A percentile compares a stretch with the other conserved stretches of the same genome.
These are phyloP conservation scores for Draba incana DNA, from an alignment of 345 rosid species.

Conservation along the genomic window DNA sequence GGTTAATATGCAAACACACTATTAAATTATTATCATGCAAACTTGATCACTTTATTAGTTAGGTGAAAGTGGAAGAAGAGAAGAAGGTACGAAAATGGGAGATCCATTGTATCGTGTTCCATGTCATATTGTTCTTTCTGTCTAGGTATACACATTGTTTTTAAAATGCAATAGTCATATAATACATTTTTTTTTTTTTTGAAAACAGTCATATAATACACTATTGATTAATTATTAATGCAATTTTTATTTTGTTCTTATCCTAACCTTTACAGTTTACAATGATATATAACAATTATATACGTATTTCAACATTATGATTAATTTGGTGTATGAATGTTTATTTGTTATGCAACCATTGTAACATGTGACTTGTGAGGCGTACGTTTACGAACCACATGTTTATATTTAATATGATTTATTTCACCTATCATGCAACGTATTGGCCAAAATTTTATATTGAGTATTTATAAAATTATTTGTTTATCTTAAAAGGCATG, in stretches of 20 bases:
- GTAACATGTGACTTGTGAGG: conserved; percentile 40
- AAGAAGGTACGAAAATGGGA: conserved; percentile 33
- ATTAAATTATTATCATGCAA: not conserved
- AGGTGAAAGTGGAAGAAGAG: conserved; percentile 34
- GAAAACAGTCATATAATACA: not conserved
- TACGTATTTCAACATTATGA: conserved; percentile 35
- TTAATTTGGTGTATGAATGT: conserved; percentile 38
- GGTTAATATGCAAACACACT: not conserved
- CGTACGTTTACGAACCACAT: conserved; percentile 38
- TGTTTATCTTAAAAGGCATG: conserved; percentile 7
- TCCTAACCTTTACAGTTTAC: conserved; percentile 35
- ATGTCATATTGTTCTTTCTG: conserved; percentile 34
- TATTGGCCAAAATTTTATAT: conserved; percentile 38
- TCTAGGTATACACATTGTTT: conserved; percentile 17
- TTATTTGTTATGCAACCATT: conserved; percentile 32
- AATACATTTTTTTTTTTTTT: too few relatives aligned
- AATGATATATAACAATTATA: conserved; percentile 32
- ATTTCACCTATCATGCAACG: conserved; percentile 38
- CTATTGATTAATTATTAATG: conserved; percentile 24
- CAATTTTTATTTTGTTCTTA: conserved; percentile 30
- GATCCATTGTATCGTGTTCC: conserved; percentile 33
- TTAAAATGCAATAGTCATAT: not conserved
- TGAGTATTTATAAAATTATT: conserved; percentile 3
- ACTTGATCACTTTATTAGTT: conserved; percentile 8
- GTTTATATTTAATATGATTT: conserved; percentile 29